Percentiles rank a stretch among this genome's conserved stretches.
phyloP scores from a whole-genome alignment of 2,329 filamentous ascomycete genomes.

The Alternaria viburni region DNA sequence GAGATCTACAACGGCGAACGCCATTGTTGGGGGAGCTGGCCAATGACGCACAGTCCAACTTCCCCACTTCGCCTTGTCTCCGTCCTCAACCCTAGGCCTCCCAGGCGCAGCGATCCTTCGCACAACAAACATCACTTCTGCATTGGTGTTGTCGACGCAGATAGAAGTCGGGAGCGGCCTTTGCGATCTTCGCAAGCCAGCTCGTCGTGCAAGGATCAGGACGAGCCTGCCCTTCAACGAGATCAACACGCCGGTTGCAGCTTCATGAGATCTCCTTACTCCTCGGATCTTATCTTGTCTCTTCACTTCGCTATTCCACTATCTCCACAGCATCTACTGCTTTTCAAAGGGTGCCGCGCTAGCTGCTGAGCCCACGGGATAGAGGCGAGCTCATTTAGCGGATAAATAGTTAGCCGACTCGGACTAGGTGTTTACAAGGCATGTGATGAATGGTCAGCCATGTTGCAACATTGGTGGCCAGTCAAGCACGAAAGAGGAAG shows the following conservation, averaged over 20 bases:
- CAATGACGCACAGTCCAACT: not conserved
- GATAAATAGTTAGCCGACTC: too few species aligned
- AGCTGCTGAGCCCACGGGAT: not conserved
- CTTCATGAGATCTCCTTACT: not conserved
- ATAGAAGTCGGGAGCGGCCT: not conserved
- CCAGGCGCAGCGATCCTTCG: not conserved
- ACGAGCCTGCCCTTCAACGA: not conserved
- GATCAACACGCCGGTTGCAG: not conserved
- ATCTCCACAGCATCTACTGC: not conserved
- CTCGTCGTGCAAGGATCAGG: too few species aligned
- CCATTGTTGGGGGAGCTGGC: not conserved
- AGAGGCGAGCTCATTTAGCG: not conserved
- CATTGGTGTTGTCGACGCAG: not conserved
- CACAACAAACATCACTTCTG: not conserved
- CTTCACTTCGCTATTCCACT: not conserved
- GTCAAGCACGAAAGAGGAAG: not conserved
- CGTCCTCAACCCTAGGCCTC: not conserved
- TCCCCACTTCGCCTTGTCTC: not conserved
- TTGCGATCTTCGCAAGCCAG: not conserved
- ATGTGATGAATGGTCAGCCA: not conserved
- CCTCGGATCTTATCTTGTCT: not conserved
- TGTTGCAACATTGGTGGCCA: not conserved
- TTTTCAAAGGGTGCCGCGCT: not conserved
- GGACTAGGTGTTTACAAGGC: too few species aligned
- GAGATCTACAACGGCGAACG: not conserved